phyloP scores from a whole-genome alignment of 2,329 filamentous ascomycete species.

The Epichloe glyceriae region DNA sequence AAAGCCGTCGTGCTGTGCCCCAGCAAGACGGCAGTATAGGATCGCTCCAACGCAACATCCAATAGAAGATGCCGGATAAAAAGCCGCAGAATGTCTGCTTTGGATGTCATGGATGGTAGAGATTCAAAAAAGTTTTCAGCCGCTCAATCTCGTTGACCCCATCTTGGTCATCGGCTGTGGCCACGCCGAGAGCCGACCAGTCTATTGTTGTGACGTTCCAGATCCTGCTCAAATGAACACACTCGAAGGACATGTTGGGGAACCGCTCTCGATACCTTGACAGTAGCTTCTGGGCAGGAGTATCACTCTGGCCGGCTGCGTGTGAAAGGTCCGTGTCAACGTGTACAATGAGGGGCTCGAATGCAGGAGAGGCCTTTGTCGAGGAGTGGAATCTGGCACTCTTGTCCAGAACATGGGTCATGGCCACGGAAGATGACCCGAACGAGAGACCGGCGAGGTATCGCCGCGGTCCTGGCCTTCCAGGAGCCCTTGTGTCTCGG shows the following conservation, averaged over 20 bases:
- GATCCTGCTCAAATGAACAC: constrained; percentile 50
- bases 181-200: constrained; percentile 32
- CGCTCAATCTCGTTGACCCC: constrained; percentile 22
- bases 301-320: constrained; percentile 8
- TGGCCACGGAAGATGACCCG: constrained; percentile 64
- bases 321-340: constrained; percentile 30
- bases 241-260: constrained; percentile 51
- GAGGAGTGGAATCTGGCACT: constrained; percentile 53
- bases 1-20: constrained; percentile 80
- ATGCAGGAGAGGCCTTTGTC: constrained; percentile 52
- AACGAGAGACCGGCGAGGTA: constrained; percentile 73
- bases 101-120: constrained; percentile 62
- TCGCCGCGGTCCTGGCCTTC: constrained; percentile 20
- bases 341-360: constrained; percentile 51
- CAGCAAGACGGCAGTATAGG: constrained; percentile 62
- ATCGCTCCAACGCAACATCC: constrained; percentile 42
- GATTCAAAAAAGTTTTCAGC: constrained; percentile 40
- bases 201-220: constrained; percentile 39
- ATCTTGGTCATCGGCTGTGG: constrained; percentile 3
- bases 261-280: constrained; percentile 45
- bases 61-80: constrained; percentile 62
- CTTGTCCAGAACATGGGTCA: constrained; percentile 63
- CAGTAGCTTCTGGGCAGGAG: constrained; percentile 32
- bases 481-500: constrained; percentile 29
- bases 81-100: constrained; percentile 58